Base-by-base conservation (phyloP, 495 filamentous ascomycete species). In the Parmelia sp. region DNA sequence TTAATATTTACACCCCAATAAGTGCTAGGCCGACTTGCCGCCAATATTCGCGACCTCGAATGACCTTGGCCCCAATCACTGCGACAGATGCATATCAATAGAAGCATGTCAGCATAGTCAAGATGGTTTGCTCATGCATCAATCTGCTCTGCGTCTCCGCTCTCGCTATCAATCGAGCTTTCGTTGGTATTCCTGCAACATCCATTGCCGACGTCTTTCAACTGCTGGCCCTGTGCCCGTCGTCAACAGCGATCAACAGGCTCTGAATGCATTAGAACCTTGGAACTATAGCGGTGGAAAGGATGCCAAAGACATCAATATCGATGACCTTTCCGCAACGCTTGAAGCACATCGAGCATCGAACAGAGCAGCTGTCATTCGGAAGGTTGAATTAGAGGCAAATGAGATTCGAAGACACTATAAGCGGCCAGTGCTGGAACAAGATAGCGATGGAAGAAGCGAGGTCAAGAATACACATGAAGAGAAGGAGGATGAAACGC, bases 271-370 rank as follows among this genome's bases (percentile, higher is more conserved):
- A 23, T 31, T 17, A 51, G 23, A 37, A 42, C 12, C n/a, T 42
- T 44, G 14, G 21, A 42, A 15, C n/a, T 14, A 36, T 53, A 53
- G 56, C 53, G 9, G 36, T 17, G 25, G 53, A 8, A 17, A 45
- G 12, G 33, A 55, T 8, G 12, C 23, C 12, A 39, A 57, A 21
- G 70, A 66, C 25, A 69, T 74, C 31, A n/a, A 61, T 55, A 49
- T 66, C 17, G 68, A 73, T 51, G 70, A 73, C 60, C 66, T 74
- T 8, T 33, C 68, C 39, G 76, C 76, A 60, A 84, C 83, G 4
- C 74, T 84, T 51, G 77, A 81, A 61, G 80, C 80, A 27, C 82
- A 84, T 68, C 80, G 81, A 44, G 68, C 67, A 11, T 69, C 72
- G 17, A 85, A 85, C 67, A 75, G 78, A 59, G 73, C 74, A 31